Evolutionary conservation across 352 stramenopile species (phyloP).

Genomic region (Phytophthora boehmeriae): DNA sequence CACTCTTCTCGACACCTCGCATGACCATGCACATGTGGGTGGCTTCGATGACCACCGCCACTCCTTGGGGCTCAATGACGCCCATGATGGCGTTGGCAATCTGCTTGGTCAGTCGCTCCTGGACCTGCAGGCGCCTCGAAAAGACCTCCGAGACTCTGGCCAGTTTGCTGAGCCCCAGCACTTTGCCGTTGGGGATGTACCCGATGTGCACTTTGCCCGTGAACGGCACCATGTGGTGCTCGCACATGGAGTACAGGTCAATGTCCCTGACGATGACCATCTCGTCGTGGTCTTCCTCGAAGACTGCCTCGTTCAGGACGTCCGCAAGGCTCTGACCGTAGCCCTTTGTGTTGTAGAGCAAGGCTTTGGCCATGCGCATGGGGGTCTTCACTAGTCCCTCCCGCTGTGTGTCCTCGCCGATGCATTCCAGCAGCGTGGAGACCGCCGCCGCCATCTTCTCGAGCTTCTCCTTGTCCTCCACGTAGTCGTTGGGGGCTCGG

Average conservation of each 20-base stretch:
- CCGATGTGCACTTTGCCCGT: slow-evolving; percentile 96
- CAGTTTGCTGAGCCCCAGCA: slow-evolving; percentile 99
- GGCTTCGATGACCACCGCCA: slow-evolving; percentile 98
- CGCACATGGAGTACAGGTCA: slow-evolving; percentile 98
- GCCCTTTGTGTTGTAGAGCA: slow-evolving; percentile 97
- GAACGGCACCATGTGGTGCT: slow-evolving; percentile 99
- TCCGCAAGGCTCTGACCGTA: slow-evolving; percentile 91
- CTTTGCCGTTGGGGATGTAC: slow-evolving; percentile 96
- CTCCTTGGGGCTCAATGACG: slow-evolving; percentile 95
- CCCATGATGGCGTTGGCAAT: slow-evolving; percentile 98
- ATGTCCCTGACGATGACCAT: slow-evolving; percentile 99
- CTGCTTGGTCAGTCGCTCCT: slow-evolving; percentile 99
- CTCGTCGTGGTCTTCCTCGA: slow-evolving; percentile 98
- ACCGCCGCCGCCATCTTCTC: slow-evolving; percentile 95
- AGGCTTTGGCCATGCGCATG: slow-evolving; percentile 96
- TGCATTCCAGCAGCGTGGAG: slow-evolving; percentile 91
- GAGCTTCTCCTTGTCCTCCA: slow-evolving; percentile 81
- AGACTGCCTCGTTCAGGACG: slow-evolving; percentile 97
- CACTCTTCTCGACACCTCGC: slow-evolving; percentile 98
- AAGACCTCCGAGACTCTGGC: slow-evolving; percentile 98
- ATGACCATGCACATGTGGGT: slow-evolving; percentile 99
- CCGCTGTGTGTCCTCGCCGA: slow-evolving; percentile 94
- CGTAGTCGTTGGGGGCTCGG: slow-evolving; percentile 62
- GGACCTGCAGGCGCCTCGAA: slow-evolving; percentile 96
- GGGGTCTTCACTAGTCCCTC: slow-evolving; percentile 97